Evolutionary conservation across 306 rosid genomes (phyloP).

Genomic region (Glycine latifolia): DNA sequence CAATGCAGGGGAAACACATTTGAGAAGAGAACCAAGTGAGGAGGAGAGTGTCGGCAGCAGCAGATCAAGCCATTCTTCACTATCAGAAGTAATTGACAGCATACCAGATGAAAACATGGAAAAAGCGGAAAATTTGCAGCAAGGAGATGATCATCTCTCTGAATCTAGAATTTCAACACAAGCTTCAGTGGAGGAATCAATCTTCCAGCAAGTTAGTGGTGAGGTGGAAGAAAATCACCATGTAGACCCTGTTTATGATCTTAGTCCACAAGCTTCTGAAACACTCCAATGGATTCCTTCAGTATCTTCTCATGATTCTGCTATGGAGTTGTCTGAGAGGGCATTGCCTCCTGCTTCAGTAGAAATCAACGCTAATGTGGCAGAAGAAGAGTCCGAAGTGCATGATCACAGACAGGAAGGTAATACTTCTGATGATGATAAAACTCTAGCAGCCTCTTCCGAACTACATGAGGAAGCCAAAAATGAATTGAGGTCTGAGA

Average conservation of each 20-base stretch:
- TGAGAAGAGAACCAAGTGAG: slow-evolving; percentile 58
- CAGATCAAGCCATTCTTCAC: slow-evolving; percentile 65
- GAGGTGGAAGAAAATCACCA: slow-evolving; percentile 61
- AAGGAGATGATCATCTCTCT: slow-evolving; percentile 38
- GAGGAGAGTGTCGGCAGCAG: slow-evolving; percentile 59
- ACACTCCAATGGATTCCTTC: slow-evolving; percentile 61
- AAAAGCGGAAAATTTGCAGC: slow-evolving; percentile 41
- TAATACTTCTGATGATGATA: slow-evolving; percentile 44
- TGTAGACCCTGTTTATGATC: slow-evolving; percentile 86
- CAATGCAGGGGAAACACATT: slow-evolving; percentile 48
- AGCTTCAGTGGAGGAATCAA: slow-evolving; percentile 61
- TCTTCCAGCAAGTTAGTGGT: slow-evolving; percentile 49
- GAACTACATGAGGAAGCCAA: slow-evolving; percentile 42
- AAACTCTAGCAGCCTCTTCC: slow-evolving; percentile 55
- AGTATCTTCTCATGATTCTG: slow-evolving; percentile 59
- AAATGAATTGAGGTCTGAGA: slow-evolving; percentile 46
- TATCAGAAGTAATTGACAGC: slow-evolving; percentile 66
- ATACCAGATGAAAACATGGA: slow-evolving; percentile 52
- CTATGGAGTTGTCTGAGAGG: slow-evolving; percentile 54
- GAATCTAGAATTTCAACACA: slow-evolving; percentile 55
- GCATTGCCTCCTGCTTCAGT: slow-evolving; percentile 42
- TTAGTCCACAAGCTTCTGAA: slow-evolving; percentile 71
- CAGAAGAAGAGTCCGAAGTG: slow-evolving; percentile 51
- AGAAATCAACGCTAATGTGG: slow-evolving; percentile 44
- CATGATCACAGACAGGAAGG: slow-evolving; percentile 42